These are phyloP conservation scores for Moesziomyces sp. DNA, from an alignment of 1,284 basidiomycete genomes.

Conservation along the genomic window DNA sequence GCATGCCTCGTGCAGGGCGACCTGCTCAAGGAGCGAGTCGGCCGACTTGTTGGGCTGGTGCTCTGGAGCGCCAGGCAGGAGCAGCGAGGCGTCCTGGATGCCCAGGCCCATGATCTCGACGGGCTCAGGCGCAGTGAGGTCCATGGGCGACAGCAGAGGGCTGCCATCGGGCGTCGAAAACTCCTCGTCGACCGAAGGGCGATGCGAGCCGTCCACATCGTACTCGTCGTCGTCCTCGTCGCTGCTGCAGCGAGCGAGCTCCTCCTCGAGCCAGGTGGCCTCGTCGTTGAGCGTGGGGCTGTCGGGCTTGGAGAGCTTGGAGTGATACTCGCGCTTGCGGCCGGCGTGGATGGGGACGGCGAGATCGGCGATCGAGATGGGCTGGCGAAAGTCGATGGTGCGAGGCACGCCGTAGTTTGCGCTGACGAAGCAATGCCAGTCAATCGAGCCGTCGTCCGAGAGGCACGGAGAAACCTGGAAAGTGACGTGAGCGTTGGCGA, in stretches of 20 bases:
- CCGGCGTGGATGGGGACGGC: constrained; percentile 11
- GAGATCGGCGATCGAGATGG: constrained; percentile 23
- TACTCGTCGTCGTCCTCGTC: constrained; percentile 24
- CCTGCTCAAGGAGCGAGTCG: constrained; percentile 39
- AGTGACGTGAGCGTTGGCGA: constrained; percentile 10
- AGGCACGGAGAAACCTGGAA: constrained; percentile 30
- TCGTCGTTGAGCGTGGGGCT: constrained; percentile 42
- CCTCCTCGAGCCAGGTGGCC: constrained; percentile 44
- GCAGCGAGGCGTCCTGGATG: constrained; percentile 17
- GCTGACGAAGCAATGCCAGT: constrained; percentile 38
- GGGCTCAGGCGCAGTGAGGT: constrained; percentile 7
- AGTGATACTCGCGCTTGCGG: constrained; percentile 11
- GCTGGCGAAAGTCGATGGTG: background rate
- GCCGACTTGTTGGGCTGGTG: constrained; percentile 11
- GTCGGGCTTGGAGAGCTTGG: constrained; percentile 35
- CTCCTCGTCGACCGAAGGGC: constrained; percentile 19
- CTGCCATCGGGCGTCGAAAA: constrained; percentile 36
- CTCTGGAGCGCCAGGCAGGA: constrained; percentile 10
- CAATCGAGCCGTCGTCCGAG: constrained; percentile 13
- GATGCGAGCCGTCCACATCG: constrained; percentile 5
- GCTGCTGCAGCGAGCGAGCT: constrained; percentile 36
- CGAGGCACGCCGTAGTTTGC: constrained; percentile 18
- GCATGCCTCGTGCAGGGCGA: constrained; percentile 44
- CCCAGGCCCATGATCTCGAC: constrained; percentile 37
- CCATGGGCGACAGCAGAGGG: constrained; percentile 18